These are phyloP conservation scores for Talaromyces nanjingensis DNA, from an alignment of 495 filamentous ascomycete species.

Conservation along the genomic window DNA sequence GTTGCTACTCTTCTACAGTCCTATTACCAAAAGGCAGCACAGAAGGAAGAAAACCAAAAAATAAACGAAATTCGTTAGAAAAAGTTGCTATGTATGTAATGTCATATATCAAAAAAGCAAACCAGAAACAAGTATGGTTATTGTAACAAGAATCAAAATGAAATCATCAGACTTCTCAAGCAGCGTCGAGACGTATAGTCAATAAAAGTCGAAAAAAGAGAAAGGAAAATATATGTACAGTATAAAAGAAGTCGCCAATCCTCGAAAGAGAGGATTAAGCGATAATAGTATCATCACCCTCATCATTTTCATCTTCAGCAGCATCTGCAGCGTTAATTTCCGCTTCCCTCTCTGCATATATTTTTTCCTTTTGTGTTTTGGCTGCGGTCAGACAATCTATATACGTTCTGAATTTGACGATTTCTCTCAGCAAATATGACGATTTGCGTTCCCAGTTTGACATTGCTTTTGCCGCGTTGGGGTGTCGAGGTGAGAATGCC, in stretches of 20 bases:
- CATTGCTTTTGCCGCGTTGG: constrained; percentile 76
- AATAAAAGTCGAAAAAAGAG: constrained; percentile 15
- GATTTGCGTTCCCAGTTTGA: constrained; percentile 96
- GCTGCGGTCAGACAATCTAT: constrained; percentile 70
- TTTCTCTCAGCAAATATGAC: constrained; percentile 84
- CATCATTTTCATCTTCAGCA: constrained; percentile 5
- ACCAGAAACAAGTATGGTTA: neutral
- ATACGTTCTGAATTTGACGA: constrained; percentile 92
- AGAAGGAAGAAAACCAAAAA: neutral
- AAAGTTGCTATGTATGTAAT: neutral
- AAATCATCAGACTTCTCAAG: neutral
- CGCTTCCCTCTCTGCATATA: constrained; percentile 28
- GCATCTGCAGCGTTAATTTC: constrained; percentile 5
- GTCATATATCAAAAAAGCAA: neutral
- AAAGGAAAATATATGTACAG: neutral
- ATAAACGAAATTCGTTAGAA: neutral
- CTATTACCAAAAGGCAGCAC: neutral
- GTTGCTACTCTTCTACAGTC: too few species aligned
- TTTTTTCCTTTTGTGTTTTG: constrained; percentile 48
- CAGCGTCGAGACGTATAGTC: neutral
- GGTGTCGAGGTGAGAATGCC: constrained; percentile 81
- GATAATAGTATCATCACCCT: neutral
- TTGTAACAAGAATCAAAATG: neutral
- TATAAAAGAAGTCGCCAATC: neutral
- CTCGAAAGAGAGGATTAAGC: neutral